A percentile compares a stretch with the other conserved stretches of the same genome.
phyloP scores from a whole-genome alignment of 768 basidiomycete genomes.

The Mycena vitilis region DNA sequence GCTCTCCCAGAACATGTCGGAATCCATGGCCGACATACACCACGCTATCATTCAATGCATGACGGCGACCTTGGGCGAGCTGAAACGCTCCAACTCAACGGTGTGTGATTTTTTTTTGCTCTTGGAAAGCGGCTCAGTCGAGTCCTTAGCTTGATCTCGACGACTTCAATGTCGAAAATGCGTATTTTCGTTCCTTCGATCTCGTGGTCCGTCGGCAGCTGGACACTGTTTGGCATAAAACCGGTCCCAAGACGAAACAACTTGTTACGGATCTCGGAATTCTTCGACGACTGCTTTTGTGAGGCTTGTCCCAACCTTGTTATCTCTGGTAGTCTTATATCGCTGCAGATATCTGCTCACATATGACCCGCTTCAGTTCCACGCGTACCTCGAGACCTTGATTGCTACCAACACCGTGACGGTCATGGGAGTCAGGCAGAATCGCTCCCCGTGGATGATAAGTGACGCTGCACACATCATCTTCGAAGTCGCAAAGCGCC shows the following conservation, averaged over 20 bases:
- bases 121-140: conserved; percentile 20
- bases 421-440: conserved; percentile 66
- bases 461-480: conserved; percentile 92
- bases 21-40: conserved; percentile 93
- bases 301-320: conserved; percentile 42
- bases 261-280: conserved; percentile 90
- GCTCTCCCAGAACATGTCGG: conserved; percentile 86
- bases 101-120: conserved; percentile 50
- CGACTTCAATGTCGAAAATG: conserved; percentile 91
- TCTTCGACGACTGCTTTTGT: conserved; percentile 86
- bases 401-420: conserved; percentile 66
- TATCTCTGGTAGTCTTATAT: not conserved
- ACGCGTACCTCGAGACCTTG: conserved; percentile 91
- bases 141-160: conserved; percentile 87
- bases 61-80: conserved; percentile 87
- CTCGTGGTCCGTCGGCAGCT: conserved; percentile 87
- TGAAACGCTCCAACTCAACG: conserved; percentile 86
- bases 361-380: conserved; percentile 92
- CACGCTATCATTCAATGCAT: conserved; percentile 94
- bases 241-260: conserved; percentile 91
- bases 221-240: conserved; percentile 97
- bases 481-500: conserved; percentile 79
- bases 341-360: conserved; percentile 79
- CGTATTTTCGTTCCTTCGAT: conserved; percentile 95
- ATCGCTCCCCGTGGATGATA: conserved; percentile 90